Evolutionary conservation across 208 protist genomes (phyloP), one percentile per base, ranked within the genome.

Genomic region (Trypanosoma mega): DNA sequence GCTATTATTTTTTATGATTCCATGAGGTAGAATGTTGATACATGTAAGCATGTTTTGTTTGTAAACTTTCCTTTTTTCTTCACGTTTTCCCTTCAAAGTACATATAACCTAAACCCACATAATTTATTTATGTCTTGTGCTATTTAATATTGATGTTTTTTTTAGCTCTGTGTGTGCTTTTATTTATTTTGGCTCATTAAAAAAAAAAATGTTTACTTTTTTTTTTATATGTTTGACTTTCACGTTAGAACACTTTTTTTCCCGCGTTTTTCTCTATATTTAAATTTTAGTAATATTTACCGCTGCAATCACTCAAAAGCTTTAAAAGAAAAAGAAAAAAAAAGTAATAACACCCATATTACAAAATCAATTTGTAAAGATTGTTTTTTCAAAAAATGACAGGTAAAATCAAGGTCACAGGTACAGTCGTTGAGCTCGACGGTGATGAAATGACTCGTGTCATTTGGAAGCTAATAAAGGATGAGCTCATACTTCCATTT

Each of bases 381-480:
- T n/a, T n/a, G n/a, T n/a, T n/a, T n/a, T n/a, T n/a, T n/a, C n/a
- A n/a, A 11, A 53, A 31, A 24, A 64, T 66, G 53, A 18, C 23
- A 23, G 14, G 61, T 4, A 64, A 87, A 53, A 80, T 87, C 12
- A 62, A 67, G 47, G 83, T 90, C 21, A 64, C 54, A 8, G 85
- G 81, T 52, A 65, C 76, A 33, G 74, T 97, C 30, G 93, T 94
- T 27, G 93, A 97, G 74, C 62, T 97, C 12, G 89, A 97, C 58
- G 93, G 93, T 48, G 93, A 97, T 80, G 93, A 97, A 63, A 97
- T 97, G 92, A 97, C 93, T 6, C 62, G 90, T 50, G 77, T 97
- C 9, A 96, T 97, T 43, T 97, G 90, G 91, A 48, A 79, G 11
- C 56, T 74, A 61, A 97, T 97, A 64, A 95, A 96, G 67, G 87